Base-by-base conservation (phyloP, 805 yeast genomes). In the Wickerhamiella kurtzmanii region DNA sequence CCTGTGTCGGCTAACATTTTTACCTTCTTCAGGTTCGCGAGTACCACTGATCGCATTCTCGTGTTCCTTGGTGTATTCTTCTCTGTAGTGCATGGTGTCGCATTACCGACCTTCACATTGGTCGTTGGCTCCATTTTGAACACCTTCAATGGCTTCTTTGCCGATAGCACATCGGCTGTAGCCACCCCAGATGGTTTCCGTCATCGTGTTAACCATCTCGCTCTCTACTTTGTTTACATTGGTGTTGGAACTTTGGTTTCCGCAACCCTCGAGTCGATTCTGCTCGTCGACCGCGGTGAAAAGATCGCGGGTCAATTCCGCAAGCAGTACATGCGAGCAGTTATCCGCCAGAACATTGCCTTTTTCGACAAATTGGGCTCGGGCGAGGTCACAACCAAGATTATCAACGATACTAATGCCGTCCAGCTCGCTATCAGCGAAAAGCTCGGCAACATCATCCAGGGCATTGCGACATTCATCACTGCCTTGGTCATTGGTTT, bases 371-470 rank as follows among this genome's bases (percentile, higher is more conserved):
- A 60, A 40, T 56, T 67, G 15, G 71, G 71, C 15, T 58, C 69
- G n/a, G 71, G 71, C 15, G 68, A 65, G 46, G 66, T 67, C 36
- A 65, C 71, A 16, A 64, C 69, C 8, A 64, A 71, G 16, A 67
- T 67, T 55, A 62, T 69, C 37, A 63, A 64, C 19, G 71, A 66
- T 43, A 67, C 70, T n/a, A 59, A 60, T 20, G 50, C 60, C 38
- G 60, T 67, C 37, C 71, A 68, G 50, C 71, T 65, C 36, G 72
- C 70, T 28, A 65, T 67, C 52, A 61, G 68, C 35, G 70, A 67
- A 52, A 67, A 67, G 50, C 57, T 63, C 4, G 68, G 70, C n/a
- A 57, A 61, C 40, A 65, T 66, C 35, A 55, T 64, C 35, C 59
- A 62, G 37, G 70, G 68, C 25, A 32, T 65, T 6, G 61, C 70